Evolutionary conservation across 139 green algal genomes (phyloP), one percentile per base, ranked within the genome.

Genomic region (Marvania coccoides): DNA sequence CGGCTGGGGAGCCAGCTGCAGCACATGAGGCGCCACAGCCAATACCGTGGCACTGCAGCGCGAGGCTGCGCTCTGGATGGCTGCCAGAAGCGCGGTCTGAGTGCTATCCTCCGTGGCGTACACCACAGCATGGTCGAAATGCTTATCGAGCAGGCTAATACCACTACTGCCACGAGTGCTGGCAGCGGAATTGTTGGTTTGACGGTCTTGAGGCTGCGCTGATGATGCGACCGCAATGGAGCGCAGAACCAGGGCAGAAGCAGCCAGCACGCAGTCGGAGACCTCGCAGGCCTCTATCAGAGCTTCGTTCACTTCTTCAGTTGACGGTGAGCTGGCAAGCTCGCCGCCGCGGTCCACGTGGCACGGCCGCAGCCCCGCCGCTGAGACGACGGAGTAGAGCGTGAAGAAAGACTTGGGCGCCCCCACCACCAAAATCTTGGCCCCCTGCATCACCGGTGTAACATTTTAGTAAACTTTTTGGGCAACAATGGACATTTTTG

Each of bases 341-440:
- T 12, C 30, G 15, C 60, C 73, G 5, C 47, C 46, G 5, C 67
- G 47, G 33, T 85, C 78, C 29, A 85, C 37, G 36, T 84, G 76
- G 33, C 58, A 78, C 0, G 63, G 30, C 7, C 65, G 65, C 40
- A 79, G 48, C 14, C 73, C 78, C 9, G 77, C 37, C 30, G n/a
- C 71, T 4, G 70, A 47, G 15, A 80, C 45, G 28, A 61, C 23
- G 1, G 36, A 33, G 47, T 81, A 85, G 14, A 85, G 62, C 3
- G 63, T 73, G 47, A 84, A 81, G 38, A 84, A 84, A n/a, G 75
- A 57, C 12, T 57, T 28, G 9, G 47, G 38, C 33, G 80, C 58
- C 5, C 66, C 78, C 9, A 84, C 10, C 23, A 85, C 36, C 42
- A 79, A 53, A 1, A 70, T 37, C 40, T 77, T 77, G 45, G 30